Percentiles rank a stretch among this genome's conserved stretches.
Conservation (phyloP, 2,329 filamentous ascomycete genomes). For the Rhytidhysteron rufulum region DNA sequence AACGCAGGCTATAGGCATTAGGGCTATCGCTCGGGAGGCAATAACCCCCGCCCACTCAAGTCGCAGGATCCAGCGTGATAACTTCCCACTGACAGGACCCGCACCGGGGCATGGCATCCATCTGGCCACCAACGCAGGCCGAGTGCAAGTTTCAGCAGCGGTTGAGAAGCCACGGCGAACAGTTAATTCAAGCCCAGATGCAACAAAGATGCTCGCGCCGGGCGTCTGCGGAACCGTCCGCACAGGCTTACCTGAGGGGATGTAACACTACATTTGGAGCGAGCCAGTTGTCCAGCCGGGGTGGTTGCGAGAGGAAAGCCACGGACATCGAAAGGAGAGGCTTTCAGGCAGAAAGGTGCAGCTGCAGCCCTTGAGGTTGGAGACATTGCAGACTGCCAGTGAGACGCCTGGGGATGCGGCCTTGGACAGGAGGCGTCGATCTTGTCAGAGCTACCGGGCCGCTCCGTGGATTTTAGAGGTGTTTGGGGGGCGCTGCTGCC, state of each 20-base stretch:
- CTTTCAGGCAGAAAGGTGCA: neutral
- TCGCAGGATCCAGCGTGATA: no score
- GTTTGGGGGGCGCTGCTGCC: constrained; percentile 1
- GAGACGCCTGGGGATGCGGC: neutral
- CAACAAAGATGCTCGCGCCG: neutral
- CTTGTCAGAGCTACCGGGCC: neutral
- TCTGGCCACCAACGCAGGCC: no score
- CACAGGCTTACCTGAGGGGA: neutral
- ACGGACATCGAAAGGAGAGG: neutral
- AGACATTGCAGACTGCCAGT: neutral
- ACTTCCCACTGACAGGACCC: no score
- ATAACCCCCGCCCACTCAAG: no score
- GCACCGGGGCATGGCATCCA: no score
- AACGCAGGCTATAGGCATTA: no score
- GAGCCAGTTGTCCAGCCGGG: neutral
- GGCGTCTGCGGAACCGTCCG: neutral
- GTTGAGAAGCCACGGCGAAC: no score
- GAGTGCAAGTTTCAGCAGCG: no score
- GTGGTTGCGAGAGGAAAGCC: neutral
- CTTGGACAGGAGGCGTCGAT: constrained; percentile 5
- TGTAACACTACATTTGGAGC: neutral
- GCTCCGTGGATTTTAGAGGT: constrained; percentile 3
- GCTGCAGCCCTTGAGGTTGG: neutral
- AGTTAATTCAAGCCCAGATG: no score
- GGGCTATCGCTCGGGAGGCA: no score